Base-by-base conservation (phyloP, 2,329 filamentous ascomycete species). In the Cercospora nicotianae region DNA sequence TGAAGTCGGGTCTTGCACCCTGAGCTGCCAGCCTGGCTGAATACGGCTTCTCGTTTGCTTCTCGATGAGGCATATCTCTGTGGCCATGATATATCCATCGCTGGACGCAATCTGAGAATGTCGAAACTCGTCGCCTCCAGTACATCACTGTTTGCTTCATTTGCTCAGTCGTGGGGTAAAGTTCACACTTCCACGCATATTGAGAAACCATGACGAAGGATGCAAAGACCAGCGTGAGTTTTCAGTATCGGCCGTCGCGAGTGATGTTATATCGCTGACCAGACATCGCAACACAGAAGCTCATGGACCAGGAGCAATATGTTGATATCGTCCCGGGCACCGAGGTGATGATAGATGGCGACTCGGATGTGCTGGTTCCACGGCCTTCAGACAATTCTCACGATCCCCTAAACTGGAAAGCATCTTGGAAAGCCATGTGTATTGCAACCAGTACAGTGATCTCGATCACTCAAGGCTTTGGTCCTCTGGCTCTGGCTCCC, bases 391-490 rank as follows among this genome's bases (percentile, higher is more conserved):
- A 79, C 42, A 77, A 83, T 65, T 79, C 79, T 7, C 68, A 72
- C 60, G 70, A 72, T 66, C 71, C 71, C 42, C 60, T 84, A 57
- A 86, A 86, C 68, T 85, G 84, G 84, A 81, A 73, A 36, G 73
- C 74, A 1, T 75, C 76, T 30, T 85, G 83, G 83, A 86, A 86
- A 70, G 74, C 79, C n/a, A 78, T 80, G 8, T 81, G 82, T 36
- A 86, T 87, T 67, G 76, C 76, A 2, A 76, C 85, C 2, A 74
- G 81, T 0, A 82, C 82, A 5, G 77, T 79, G 60, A 82, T 83
- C 3, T 81, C 82, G 1, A 87, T 87, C 73, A 81, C 78, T 1
- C 85, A 87, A 72, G 85, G 84, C 1, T 81, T 87, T 63, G 86
- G 86, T 0, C 85, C 86, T 0, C 75, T 88, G 13, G 82, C 85